phyloP scores from a whole-genome alignment of 2,329 filamentous ascomycete species.

The Curvularia verruculosa region DNA sequence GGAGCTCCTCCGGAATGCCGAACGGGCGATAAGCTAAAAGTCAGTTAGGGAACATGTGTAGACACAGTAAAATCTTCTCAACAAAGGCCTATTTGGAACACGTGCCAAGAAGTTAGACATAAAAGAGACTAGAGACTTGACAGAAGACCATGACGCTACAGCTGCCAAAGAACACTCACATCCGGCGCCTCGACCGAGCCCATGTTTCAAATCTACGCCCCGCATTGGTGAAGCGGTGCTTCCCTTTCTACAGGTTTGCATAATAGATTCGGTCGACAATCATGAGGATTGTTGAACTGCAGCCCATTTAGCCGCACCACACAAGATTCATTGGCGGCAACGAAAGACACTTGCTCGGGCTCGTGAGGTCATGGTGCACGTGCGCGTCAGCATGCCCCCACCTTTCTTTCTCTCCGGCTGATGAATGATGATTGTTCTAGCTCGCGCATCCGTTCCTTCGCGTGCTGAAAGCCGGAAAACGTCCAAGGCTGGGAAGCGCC shows the following conservation, averaged over 20 bases:
- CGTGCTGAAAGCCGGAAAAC: constrained; percentile 5
- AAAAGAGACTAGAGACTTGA: not conserved
- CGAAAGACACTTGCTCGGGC: constrained; percentile 6
- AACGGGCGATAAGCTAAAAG: constrained; percentile 10
- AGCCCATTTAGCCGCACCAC: constrained; percentile 22
- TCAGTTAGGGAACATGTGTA: not conserved
- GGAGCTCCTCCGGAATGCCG: constrained; percentile 23
- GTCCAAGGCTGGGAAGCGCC: constrained; percentile 7
- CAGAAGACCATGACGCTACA: not conserved
- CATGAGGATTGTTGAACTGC: constrained; percentile 23
- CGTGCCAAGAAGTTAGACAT: not conserved
- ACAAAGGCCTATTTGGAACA: not conserved
- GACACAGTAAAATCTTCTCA: not conserved
- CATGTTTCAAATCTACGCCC: constrained; percentile 20
- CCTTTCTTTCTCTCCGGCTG: constrained; percentile 1
- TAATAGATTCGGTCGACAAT: constrained; percentile 1
- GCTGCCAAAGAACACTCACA: constrained; percentile 2
- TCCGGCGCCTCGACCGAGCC: constrained; percentile 3
- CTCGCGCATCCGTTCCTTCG: constrained; percentile 7
- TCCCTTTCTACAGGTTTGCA: not conserved
- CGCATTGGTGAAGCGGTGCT: constrained; percentile 6
- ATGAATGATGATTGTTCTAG: constrained; percentile 17
- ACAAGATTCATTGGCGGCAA: constrained; percentile 2
- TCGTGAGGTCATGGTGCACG: constrained; percentile 13
- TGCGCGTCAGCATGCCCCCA: constrained; percentile 21